Percentiles rank a stretch among this genome's conserved stretches.
These are phyloP conservation scores for Cryptomeria japonica DNA, from an alignment of 75 land plant genomes.

Conservation along the genomic window DNA sequence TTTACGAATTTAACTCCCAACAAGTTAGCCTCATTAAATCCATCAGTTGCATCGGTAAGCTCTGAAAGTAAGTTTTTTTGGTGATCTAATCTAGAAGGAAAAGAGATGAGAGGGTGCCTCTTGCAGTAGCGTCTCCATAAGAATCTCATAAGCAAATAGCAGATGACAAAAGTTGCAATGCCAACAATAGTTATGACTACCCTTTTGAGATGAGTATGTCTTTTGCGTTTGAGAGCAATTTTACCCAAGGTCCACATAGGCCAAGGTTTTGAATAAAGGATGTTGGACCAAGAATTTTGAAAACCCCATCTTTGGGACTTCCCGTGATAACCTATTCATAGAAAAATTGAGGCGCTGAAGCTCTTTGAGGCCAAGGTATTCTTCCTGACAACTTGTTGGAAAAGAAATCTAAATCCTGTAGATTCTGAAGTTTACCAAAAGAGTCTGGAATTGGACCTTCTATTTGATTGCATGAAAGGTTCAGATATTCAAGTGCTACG, in stretches of 20 bases:
- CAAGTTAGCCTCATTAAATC: slow-evolving; percentile 10
- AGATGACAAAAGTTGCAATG: neutral
- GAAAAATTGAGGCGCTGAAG: slow-evolving; percentile 40
- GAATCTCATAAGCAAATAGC: neutral
- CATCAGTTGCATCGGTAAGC: neutral
- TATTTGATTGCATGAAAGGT: slow-evolving; percentile 28
- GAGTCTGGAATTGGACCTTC: slow-evolving; percentile 19
- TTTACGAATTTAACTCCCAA: neutral
- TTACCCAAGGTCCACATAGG: slow-evolving; percentile 16
- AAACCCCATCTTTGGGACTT: too few relatives aligned
- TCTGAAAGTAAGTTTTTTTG: neutral
- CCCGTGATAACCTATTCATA: slow-evolving; percentile 19
- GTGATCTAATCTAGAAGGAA: neutral
- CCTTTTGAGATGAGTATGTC: neutral
- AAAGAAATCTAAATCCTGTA: slow-evolving; percentile 27
- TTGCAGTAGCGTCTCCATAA: neutral
- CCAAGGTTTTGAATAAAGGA: too few relatives aligned
- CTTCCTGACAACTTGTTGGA: slow-evolving; percentile 28
- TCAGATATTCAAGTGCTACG: slow-evolving; percentile 15
- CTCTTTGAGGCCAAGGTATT: slow-evolving; percentile 26
- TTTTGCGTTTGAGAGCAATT: neutral
- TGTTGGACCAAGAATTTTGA: too few relatives aligned
- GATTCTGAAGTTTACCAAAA: too few relatives aligned
- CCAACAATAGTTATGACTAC: neutral
- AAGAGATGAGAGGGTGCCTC: neutral